Evolutionary conservation across 2,329 filamentous ascomycete species (phyloP).

Genomic region (Aspergillus nomiae): DNA sequence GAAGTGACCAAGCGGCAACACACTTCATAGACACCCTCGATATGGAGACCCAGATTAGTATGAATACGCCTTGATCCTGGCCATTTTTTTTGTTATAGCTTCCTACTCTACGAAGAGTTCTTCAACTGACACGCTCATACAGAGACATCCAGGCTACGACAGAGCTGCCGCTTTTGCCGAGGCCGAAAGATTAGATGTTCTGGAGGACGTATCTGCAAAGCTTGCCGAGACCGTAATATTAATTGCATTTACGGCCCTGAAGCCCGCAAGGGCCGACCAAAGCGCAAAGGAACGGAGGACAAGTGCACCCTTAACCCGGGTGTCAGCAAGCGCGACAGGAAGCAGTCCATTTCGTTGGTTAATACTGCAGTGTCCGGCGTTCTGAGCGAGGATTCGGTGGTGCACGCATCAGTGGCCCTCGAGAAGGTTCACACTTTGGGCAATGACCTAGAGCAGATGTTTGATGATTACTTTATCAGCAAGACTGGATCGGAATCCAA

Average conservation of each 20-base stretch:
- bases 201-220: constrained; percentile 8
- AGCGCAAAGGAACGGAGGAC: background rate
- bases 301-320: background rate
- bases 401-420: background rate
- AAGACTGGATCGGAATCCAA: background rate
- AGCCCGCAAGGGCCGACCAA: constrained; percentile 10
- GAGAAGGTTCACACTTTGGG: background rate
- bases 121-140: constrained; percentile 4
- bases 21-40: background rate
- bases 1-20: background rate
- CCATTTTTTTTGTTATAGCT: background rate
- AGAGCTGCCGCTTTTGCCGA: constrained; percentile 13
- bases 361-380: background rate
- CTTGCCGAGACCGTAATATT: constrained; percentile 9
- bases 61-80: background rate
- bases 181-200: constrained; percentile 11
- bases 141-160: constrained; percentile 7
- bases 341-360: background rate
- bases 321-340: background rate
- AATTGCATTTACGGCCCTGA: constrained; percentile 12
- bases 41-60: background rate
- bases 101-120: background rate
- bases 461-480: constrained; percentile 10
- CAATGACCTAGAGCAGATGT: constrained; percentile 6
- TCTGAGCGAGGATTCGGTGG: background rate